phyloP scores from a whole-genome alignment of 306 rosid genomes.

The Purshia tridentata region DNA sequence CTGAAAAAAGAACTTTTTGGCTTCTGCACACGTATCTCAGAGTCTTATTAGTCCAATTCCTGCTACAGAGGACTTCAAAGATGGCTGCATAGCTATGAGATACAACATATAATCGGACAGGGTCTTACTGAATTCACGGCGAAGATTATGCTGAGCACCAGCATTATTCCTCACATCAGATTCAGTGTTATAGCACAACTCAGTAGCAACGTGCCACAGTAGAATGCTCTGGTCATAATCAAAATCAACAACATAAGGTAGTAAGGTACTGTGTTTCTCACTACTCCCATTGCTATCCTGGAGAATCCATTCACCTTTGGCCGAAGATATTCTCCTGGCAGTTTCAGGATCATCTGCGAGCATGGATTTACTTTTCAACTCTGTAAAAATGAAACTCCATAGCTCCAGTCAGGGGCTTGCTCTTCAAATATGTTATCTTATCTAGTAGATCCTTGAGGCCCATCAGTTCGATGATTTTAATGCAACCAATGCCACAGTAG shows the following conservation, averaged over 20 bases:
- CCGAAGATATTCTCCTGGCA: conserved; percentile 12
- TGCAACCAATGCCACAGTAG: background rate
- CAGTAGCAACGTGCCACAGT: conserved; percentile 46
- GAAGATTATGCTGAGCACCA: background rate
- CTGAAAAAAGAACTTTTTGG: conserved; percentile 33
- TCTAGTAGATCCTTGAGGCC: conserved; percentile 33
- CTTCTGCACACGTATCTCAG: conserved; percentile 33
- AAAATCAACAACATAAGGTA: conserved; percentile 1
- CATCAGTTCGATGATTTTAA: background rate
- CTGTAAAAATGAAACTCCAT: conserved; percentile 27
- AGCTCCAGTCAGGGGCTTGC: background rate
- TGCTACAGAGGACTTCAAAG: conserved; percentile 31
- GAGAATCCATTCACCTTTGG: conserved; percentile 32
- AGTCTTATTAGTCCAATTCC: conserved; percentile 36
- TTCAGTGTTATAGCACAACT: conserved; percentile 18
- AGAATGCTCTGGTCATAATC: conserved; percentile 35
- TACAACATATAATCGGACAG: conserved; percentile 44
- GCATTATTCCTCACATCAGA: no score
- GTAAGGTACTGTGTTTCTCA: background rate
- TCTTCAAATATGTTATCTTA: conserved; percentile 20
- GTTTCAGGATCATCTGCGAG: conserved; percentile 30
- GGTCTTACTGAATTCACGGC: conserved; percentile 16
- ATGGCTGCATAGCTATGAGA: conserved; percentile 38
- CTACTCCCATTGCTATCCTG: background rate
- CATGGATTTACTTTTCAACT: conserved; percentile 22